A percentile compares a stretch with the other conserved stretches of the same genome.
Conservation (phyloP, 805 yeast species). For the Zygoascus bituminiphila region DNA sequence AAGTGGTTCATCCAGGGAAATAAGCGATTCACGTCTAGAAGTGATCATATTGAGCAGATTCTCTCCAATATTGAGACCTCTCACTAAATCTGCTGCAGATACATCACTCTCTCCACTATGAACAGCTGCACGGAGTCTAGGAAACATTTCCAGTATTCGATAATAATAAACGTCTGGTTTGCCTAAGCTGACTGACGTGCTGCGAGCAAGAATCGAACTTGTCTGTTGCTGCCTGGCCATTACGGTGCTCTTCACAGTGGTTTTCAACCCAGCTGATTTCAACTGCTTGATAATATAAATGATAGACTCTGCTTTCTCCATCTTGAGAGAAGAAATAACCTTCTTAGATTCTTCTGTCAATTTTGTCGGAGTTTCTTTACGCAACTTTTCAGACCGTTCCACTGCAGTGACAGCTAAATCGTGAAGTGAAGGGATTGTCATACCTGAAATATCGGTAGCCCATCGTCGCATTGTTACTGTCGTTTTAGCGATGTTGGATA, state of each 20-base stretch:
- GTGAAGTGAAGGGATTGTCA: conserved; percentile 41
- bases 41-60: conserved; percentile 55
- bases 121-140: conserved; percentile 63
- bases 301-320: conserved; percentile 71
- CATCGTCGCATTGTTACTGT: conserved; percentile 50
- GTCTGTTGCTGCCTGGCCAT: conserved; percentile 53
- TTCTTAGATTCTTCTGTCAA: conserved; percentile 70
- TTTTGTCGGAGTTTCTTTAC: conserved; percentile 68
- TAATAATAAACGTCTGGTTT: conserved; percentile 48
- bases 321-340: conserved; percentile 56
- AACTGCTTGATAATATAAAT: conserved; percentile 72
- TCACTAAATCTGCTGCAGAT: conserved; percentile 63
- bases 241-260: conserved; percentile 58
- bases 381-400: conserved; percentile 52
- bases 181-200: conserved; percentile 13
- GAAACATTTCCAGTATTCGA: conserved; percentile 68
- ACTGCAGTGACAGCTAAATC: conserved; percentile 48
- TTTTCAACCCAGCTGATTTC: conserved; percentile 65
- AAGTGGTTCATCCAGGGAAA: neutral
- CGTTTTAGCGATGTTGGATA: conserved; percentile 44
- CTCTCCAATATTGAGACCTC: conserved; percentile 70
- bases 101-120: conserved; percentile 58
- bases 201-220: conserved; percentile 49
- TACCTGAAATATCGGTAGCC: conserved; percentile 28
- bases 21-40: conserved; percentile 17